Percentiles rank a stretch among this genome's conserved stretches.
Evolutionary conservation across 2,329 filamentous ascomycete genomes (phyloP).

Genomic region (Verticillium longisporum): DNA sequence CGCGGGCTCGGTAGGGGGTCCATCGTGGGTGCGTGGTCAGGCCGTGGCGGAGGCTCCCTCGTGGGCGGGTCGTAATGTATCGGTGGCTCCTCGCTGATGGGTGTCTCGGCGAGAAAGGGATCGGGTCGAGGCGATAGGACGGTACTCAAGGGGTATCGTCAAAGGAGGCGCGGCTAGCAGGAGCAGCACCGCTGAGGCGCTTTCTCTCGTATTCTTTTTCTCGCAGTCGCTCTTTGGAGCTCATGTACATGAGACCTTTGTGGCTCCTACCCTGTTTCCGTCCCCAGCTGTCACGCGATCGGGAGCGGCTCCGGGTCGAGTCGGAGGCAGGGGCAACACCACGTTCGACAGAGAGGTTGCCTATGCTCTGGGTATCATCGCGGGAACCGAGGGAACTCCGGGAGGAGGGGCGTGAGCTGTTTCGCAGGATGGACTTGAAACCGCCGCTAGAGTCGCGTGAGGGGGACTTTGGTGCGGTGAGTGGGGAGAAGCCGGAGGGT

Average conservation of each 20-base stretch:
- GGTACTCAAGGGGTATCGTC: slow-evolving; percentile 18
- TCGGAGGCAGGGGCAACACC: slow-evolving; percentile 40
- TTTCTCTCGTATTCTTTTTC: slow-evolving; percentile 58
- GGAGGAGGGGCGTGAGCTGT: slow-evolving; percentile 52
- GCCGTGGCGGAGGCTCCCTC: neutral
- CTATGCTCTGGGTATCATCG: slow-evolving; percentile 55
- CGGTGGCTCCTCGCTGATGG: slow-evolving; percentile 49
- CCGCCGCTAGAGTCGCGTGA: slow-evolving; percentile 41
- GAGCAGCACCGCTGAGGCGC: slow-evolving; percentile 36
- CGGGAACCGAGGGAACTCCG: slow-evolving; percentile 47
- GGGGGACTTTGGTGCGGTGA: slow-evolving; percentile 57
- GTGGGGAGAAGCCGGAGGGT: slow-evolving; percentile 65
- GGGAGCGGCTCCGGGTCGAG: slow-evolving; percentile 34
- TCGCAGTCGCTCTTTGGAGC: slow-evolving; percentile 60
- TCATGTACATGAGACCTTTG: slow-evolving; percentile 65
- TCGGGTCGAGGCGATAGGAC: slow-evolving; percentile 32
- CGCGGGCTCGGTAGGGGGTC: slow-evolving; percentile 32
- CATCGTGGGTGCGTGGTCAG: neutral
- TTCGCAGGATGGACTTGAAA: slow-evolving; percentile 54
- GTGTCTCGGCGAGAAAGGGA: slow-evolving; percentile 42
- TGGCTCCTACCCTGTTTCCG: slow-evolving; percentile 45
- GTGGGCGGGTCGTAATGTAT: slow-evolving; percentile 18
- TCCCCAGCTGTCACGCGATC: slow-evolving; percentile 57
- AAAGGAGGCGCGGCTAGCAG: slow-evolving; percentile 26
- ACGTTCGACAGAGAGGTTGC: slow-evolving; percentile 57